A percentile compares a stretch with the other conserved stretches of the same genome.
Evolutionary conservation across 148 eudicot genomes (phyloP).

Genomic region (Rhododendron simsii): DNA sequence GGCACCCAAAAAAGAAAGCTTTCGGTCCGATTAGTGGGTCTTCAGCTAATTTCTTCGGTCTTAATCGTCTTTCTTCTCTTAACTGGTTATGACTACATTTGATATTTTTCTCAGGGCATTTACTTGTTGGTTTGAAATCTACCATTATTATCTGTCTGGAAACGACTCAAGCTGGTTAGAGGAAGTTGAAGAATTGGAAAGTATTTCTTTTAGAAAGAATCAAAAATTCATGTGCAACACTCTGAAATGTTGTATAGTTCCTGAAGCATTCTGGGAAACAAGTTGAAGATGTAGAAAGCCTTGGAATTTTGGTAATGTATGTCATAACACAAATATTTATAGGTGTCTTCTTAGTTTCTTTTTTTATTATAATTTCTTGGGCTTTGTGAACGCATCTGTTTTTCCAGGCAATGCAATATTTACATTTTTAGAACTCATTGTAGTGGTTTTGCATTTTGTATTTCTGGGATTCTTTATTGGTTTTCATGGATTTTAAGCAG

Average conservation of each 20-base stretch:
- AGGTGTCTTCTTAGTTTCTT: not conserved
- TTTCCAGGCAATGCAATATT: not conserved
- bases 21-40: not conserved
- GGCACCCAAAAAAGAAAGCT: not conserved
- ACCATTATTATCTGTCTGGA: too few species aligned
- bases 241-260: not conserved
- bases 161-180: not conserved
- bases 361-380: not conserved
- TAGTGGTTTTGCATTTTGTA: not conserved
- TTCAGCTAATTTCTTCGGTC: not conserved
- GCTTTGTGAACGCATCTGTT: not conserved
- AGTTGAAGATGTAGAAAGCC: not conserved
- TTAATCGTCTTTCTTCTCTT: not conserved
- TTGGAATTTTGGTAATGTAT: not conserved
- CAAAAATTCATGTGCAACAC: not conserved
- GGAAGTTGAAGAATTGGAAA: not conserved
- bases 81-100: not conserved
- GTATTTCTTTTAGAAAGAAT: not conserved
- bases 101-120: not conserved
- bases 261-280: not conserved
- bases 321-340: not conserved
- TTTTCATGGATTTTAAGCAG: not conserved
- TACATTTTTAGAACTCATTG: not conserved
- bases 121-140: not conserved
- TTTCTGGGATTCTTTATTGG: not conserved